Evolutionary conservation across 352 stramenopile species (phyloP), one percentile per base, ranked within the genome.

Genomic region (Achlya hypogyna): DNA sequence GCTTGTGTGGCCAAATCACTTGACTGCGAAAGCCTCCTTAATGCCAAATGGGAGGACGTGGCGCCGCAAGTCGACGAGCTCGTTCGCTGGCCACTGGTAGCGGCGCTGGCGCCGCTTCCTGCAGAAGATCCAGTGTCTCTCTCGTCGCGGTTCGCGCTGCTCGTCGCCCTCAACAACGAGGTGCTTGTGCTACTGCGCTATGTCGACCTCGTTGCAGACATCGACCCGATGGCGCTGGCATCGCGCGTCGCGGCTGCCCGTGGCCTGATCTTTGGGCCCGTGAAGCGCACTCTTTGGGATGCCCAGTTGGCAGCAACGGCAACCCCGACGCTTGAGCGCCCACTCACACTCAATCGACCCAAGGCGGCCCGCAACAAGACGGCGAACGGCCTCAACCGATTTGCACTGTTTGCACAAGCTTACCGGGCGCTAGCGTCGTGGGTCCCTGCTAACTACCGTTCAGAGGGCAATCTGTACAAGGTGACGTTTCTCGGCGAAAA

Each of bases 401-500:
- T 86, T 29, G 77, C 81, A 3, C 69, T 95, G 0, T 96, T 96
- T 64, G 87, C 82, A 10, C 88, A 96, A 69, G 89, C 88, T 1
- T 95, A 93, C 60, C 74, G 82, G 1, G 82, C 93, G 53, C 72
- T 95, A 0, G 83, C 84, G 53, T 58, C 73, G 22, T 74, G 89
- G n/a, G 75, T 82, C 31, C 72, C 79, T 6, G 71, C 73, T 9
- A 78, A 87, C 23, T 89, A 93, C 34, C 75, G 86, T 1, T 78
- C 81, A 12, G 51, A 65, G 0, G 74, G 77, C 8, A 86, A 87
- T 14, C 72, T 97, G n/a, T 97, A 96, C 65, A 78, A 88, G 43
- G 86, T 91, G 8, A 77, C 75, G 4, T 96, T 96, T 70, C 75
- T 95, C 31, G 87, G 88, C 22, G 88, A 96, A 72, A 91, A 91